These are phyloP conservation scores for Stropharia rugosoannulata DNA, from an alignment of 768 basidiomycete species.

Conservation along the genomic window DNA sequence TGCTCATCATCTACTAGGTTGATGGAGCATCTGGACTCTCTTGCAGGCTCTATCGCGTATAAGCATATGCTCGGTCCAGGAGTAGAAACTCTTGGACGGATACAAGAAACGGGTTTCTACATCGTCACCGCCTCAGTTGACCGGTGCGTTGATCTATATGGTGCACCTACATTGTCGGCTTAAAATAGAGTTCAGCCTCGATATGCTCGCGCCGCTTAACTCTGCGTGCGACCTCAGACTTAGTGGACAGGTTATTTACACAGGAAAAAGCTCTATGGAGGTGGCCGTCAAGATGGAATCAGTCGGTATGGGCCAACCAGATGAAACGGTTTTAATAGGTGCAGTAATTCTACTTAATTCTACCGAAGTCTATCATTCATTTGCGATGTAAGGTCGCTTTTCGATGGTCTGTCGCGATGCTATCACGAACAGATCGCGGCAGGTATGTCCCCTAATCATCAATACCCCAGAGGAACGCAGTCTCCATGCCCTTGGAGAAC, in stretches of 20 bases:
- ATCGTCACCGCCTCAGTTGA: slow-evolving; percentile 86
- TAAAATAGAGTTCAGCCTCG: slow-evolving; percentile 40
- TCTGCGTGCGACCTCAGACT: slow-evolving; percentile 68
- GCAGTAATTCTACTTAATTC: neutral
- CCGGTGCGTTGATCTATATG: slow-evolving; percentile 36
- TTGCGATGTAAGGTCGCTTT: slow-evolving; percentile 64
- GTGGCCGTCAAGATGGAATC: slow-evolving; percentile 86
- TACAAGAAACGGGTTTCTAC: slow-evolving; percentile 70
- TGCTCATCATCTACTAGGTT: slow-evolving; percentile 34
- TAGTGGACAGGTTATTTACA: slow-evolving; percentile 80
- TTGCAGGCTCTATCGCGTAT: slow-evolving; percentile 85
- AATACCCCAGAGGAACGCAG: slow-evolving; percentile 61
- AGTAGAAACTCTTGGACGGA: slow-evolving; percentile 50
- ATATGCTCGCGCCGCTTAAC: slow-evolving; percentile 61
- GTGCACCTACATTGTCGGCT: neutral
- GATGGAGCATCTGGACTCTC: slow-evolving; percentile 80
- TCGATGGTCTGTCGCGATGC: slow-evolving; percentile 86
- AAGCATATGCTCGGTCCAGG: slow-evolving; percentile 75
- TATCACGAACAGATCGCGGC: slow-evolving; percentile 56
- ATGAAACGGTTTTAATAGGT: slow-evolving; percentile 71
- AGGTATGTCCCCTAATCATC: slow-evolving; percentile 63
- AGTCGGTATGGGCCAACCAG: slow-evolving; percentile 41
- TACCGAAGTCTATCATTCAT: neutral
- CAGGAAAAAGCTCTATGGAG: slow-evolving; percentile 78
- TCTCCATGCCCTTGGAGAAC: slow-evolving; percentile 66